A percentile compares a stretch with the other conserved stretches of the same genome.
Conservation (phyloP, 768 basidiomycete species). For the Mycena epipterygia region DNA sequence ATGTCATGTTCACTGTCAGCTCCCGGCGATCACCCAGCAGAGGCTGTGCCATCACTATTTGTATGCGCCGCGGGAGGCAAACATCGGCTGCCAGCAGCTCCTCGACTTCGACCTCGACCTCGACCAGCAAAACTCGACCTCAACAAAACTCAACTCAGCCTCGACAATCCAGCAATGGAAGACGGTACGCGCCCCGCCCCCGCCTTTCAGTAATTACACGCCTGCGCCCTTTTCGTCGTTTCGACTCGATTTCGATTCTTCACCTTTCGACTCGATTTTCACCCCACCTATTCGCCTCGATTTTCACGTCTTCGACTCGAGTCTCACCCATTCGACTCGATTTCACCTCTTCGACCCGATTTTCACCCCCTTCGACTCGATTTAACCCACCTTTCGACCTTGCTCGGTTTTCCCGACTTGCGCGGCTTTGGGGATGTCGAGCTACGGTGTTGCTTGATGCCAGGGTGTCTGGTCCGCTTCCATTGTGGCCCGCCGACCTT, state of each 20-base stretch:
- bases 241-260: not conserved
- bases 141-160: not conserved
- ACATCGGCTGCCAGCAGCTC: not conserved
- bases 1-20: too few species aligned
- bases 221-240: too few species aligned
- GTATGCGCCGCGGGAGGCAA: not conserved
- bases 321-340: not conserved
- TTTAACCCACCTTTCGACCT: not conserved
- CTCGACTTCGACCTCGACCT: not conserved
- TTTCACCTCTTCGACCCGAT: not conserved
- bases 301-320: constrained; percentile 13
- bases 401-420: not conserved
- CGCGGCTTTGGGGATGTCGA: not conserved
- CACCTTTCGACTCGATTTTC: constrained; percentile 12
- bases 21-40: too few species aligned
- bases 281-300: constrained; percentile 16
- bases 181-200: constrained; percentile 28
- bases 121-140: constrained; percentile 11
- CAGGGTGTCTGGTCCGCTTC: not conserved
- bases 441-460: not conserved
- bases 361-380: not conserved
- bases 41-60: not conserved
- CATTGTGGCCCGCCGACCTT: too few species aligned
- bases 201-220: constrained; percentile 19
- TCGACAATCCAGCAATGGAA: constrained; percentile 13